Conservation (phyloP, 805 yeast species). For the Ascoidea asiatica region DNA sequence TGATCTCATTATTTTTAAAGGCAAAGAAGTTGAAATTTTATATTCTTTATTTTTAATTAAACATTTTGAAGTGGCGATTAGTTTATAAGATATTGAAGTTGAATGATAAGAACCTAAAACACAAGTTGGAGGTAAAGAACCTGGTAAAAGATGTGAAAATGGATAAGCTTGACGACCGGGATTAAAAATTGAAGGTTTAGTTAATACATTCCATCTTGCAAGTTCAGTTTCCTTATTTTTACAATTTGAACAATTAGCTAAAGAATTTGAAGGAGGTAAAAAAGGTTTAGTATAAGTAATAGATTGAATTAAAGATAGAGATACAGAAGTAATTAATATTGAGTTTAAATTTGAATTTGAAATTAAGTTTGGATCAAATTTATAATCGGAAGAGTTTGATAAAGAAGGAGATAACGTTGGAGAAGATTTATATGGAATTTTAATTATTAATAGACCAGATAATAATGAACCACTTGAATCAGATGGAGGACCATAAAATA, state of each 20-base stretch:
- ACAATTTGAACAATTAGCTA: constrained; percentile 49
- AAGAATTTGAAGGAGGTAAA: constrained; percentile 32
- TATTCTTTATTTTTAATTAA: constrained; percentile 19
- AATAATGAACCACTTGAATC: constrained; percentile 80
- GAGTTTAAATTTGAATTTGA: neutral
- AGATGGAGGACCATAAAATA: constrained; percentile 64
- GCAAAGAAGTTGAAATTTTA: constrained; percentile 35
- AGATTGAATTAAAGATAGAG: constrained; percentile 59
- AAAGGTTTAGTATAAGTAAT: constrained; percentile 57
- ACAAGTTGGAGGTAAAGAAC: constrained; percentile 71
- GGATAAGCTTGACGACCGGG: constrained; percentile 79
- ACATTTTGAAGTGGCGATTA: constrained; percentile 36
- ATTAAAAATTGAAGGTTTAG: constrained; percentile 40
- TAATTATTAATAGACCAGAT: constrained; percentile 62
- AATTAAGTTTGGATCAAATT: neutral
- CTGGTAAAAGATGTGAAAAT: constrained; percentile 80
- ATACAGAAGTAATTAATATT: constrained; percentile 36
- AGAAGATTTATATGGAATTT: constrained; percentile 22
- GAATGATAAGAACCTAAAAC: constrained; percentile 37
- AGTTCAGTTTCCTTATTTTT: constrained; percentile 39
- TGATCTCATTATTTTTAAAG: constrained; percentile 65
- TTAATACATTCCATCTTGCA: constrained; percentile 81
- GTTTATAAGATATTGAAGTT: constrained; percentile 54
- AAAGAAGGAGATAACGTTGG: constrained; percentile 13
- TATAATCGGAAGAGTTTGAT: constrained; percentile 9